These are phyloP conservation scores for Pestalotiopsis sp. DNA, from an alignment of 2,329 filamentous ascomycete species.

Conservation along the genomic window DNA sequence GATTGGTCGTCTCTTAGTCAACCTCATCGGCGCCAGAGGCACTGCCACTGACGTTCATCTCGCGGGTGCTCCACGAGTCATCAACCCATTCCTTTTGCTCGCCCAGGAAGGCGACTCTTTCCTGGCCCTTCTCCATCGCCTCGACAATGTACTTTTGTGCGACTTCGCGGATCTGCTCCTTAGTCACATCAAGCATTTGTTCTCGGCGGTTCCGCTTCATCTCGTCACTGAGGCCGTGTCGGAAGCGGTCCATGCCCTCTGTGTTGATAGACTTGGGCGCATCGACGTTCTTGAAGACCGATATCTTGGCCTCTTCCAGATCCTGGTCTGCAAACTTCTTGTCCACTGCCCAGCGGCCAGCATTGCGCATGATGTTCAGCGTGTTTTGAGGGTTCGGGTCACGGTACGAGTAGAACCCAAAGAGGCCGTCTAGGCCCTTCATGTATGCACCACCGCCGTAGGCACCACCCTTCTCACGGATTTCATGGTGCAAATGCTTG, in stretches of 20 bases:
- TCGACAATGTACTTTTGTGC: conserved; percentile 82
- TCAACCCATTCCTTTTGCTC: conserved; percentile 81
- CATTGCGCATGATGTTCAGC: conserved; percentile 77
- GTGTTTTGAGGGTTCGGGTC: conserved; percentile 94
- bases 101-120: conserved; percentile 74
- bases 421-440: conserved; percentile 76
- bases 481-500: conserved; percentile 95
- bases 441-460: conserved; percentile 92
- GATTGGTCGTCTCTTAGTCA: background rate
- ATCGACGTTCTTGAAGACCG: conserved; percentile 89
- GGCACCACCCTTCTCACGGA: conserved; percentile 94
- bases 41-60: conserved; percentile 64
- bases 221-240: conserved; percentile 80
- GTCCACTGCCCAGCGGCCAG: conserved; percentile 80
- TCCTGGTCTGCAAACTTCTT: conserved; percentile 81
- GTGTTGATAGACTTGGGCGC: conserved; percentile 83
- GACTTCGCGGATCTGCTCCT: conserved; percentile 74
- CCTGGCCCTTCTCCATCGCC: conserved; percentile 56
- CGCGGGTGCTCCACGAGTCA: conserved; percentile 70
- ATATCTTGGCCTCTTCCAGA: conserved; percentile 93
- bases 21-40: conserved; percentile 25
- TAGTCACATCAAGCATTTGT: conserved; percentile 81
- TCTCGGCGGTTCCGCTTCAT: conserved; percentile 87
- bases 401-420: conserved; percentile 95
- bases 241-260: conserved; percentile 84